Evolutionary conservation across 1,139 yeast species (phyloP).

Genomic region (Arxiozyma bovina): DNA sequence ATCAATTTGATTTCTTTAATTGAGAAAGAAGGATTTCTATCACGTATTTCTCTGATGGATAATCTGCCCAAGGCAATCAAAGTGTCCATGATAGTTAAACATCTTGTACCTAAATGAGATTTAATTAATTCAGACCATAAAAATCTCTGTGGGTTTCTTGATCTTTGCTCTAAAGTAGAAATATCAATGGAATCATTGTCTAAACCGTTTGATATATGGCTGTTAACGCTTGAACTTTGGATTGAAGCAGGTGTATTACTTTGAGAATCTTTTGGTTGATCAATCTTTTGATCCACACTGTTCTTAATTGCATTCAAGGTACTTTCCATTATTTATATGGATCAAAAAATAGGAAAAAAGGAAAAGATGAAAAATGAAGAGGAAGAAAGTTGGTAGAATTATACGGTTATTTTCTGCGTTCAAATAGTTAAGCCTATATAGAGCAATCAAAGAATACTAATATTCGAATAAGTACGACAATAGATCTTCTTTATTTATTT

Average conservation of each 20-base stretch:
- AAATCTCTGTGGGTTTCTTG: constrained; percentile 55
- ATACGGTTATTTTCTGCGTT: background rate
- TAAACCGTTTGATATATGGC: background rate
- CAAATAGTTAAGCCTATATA: no score
- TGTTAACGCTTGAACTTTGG: background rate
- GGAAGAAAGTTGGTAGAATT: no score
- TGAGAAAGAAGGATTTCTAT: constrained; percentile 36
- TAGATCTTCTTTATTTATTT: no score
- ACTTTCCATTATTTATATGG: background rate
- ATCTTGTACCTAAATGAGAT: constrained; percentile 55
- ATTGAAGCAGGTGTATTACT: background rate
- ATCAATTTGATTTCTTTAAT: constrained; percentile 43
- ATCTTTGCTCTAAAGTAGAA: constrained; percentile 30
- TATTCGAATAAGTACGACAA: background rate
- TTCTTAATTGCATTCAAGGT: constrained; percentile 3
- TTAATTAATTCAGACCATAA: constrained; percentile 47
- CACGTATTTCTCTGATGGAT: constrained; percentile 41
- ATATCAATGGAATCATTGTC: constrained; percentile 3
- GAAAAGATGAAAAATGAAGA: no score
- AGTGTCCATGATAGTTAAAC: constrained; percentile 45
- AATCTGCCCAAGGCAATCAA: constrained; percentile 55
- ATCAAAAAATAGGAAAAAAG: no score
- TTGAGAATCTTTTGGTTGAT: background rate
- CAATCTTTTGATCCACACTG: constrained; percentile 4
- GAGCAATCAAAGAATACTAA: no score